phyloP scores from a whole-genome alignment of 441 rosid species.

The Breynia disticha region DNA sequence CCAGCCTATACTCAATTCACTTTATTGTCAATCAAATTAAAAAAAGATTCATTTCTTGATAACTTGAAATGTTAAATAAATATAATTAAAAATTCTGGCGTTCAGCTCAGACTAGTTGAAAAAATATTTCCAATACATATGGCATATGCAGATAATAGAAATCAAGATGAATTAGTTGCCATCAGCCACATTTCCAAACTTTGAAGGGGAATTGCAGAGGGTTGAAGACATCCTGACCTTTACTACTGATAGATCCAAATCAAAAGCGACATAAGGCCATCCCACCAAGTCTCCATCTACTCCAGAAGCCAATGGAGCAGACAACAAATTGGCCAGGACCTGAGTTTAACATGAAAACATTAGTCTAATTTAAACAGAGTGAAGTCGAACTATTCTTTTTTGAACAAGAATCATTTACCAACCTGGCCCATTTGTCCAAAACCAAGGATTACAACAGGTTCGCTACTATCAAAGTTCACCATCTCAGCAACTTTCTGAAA shows the following conservation, averaged over 20 bases:
- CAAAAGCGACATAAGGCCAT: slow-evolving; percentile 86
- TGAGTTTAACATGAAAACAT: slow-evolving; percentile 19
- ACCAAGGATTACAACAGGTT: slow-evolving; percentile 87
- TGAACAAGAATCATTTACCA: no score
- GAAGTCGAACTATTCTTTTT: neutral
- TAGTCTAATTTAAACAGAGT: neutral
- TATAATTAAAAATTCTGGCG: no score
- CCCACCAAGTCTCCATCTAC: slow-evolving; percentile 46
- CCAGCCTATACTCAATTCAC: no score
- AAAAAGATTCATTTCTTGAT: no score
- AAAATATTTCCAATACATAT: no score
- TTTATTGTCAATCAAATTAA: no score
- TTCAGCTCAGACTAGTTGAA: no score
- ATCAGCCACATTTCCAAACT: neutral
- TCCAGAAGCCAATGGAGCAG: slow-evolving; percentile 73
- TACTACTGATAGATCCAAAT: slow-evolving; percentile 79
- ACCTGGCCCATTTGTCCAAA: slow-evolving; percentile 99
- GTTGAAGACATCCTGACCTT: slow-evolving; percentile 39
- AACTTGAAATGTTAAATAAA: no score
- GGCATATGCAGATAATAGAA: no score
- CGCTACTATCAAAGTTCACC: slow-evolving; percentile 58
- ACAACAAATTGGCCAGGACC: slow-evolving; percentile 90
- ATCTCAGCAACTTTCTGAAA: slow-evolving; percentile 45
- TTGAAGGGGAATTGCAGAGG: neutral
- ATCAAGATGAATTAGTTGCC: no score